Percentiles rank a stretch among this genome's conserved stretches.
Conservation (phyloP, 805 yeast genomes). For the Grigorovia transvaalensis region DNA sequence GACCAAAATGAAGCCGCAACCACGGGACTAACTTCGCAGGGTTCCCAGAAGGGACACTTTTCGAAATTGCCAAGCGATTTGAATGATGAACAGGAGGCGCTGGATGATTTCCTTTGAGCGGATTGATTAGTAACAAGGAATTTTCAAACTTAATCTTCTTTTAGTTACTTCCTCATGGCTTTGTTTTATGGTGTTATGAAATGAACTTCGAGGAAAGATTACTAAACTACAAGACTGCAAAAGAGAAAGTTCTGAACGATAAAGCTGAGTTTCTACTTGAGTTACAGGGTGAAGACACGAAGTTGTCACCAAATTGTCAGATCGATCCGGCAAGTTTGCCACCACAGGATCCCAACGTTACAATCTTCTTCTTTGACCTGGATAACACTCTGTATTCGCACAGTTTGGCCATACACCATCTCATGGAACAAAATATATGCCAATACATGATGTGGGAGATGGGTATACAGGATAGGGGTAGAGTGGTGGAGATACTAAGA, state of each 20-base stretch:
- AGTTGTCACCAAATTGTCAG: conserved; percentile 12
- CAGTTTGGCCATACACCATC: conserved; percentile 59
- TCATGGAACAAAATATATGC: conserved; percentile 79
- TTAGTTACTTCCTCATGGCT: too few species aligned
- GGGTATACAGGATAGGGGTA: conserved; percentile 43
- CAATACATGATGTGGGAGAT: conserved; percentile 60
- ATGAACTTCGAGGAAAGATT: neutral
- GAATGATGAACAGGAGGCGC: neutral
- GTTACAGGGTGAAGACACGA: conserved; percentile 24
- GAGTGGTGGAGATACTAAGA: conserved; percentile 58
- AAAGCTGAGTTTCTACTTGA: conserved; percentile 23
- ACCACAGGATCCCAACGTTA: conserved; percentile 14
- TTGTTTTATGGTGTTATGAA: neutral
- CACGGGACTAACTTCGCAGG: neutral
- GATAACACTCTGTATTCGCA: conserved; percentile 82
- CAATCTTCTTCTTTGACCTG: conserved; percentile 70
- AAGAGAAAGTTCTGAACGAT: conserved; percentile 11
- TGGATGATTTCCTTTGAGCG: neutral
- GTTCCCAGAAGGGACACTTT: neutral
- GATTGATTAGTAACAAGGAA: neutral
- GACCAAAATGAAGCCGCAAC: neutral
- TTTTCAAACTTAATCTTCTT: too few species aligned
- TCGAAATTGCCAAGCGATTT: neutral
- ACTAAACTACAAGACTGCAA: conserved; percentile 4
- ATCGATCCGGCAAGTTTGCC: conserved; percentile 15